Conservation (phyloP, 2,329 filamentous ascomycete genomes). For the Fusarium sp. region DNA sequence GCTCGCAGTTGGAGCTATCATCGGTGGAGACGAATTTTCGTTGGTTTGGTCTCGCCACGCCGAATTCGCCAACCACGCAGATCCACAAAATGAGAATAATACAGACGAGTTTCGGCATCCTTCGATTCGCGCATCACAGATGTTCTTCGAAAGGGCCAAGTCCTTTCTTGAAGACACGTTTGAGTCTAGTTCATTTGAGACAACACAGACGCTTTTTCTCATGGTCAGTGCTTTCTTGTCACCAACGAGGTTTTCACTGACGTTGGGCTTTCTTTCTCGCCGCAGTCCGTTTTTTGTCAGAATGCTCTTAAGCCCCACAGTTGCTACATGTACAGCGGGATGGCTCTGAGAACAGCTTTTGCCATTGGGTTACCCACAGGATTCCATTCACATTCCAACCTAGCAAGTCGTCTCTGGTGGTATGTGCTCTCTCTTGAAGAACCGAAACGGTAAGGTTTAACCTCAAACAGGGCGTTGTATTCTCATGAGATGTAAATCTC, state of each 20-base stretch:
- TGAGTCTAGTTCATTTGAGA: slow-evolving; percentile 25
- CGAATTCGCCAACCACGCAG: background rate
- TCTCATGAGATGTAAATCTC: slow-evolving; percentile 16
- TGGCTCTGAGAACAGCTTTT: slow-evolving; percentile 21
- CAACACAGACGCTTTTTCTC: slow-evolving; percentile 23
- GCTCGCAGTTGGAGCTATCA: slow-evolving; percentile 24
- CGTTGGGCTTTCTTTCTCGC: background rate
- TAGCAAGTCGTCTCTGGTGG: too few relatives aligned
- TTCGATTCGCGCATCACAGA: slow-evolving; percentile 9
- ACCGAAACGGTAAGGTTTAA: background rate
- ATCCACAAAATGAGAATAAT: slow-evolving; percentile 3
- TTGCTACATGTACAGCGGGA: slow-evolving; percentile 30
- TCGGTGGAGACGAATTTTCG: slow-evolving; percentile 6
- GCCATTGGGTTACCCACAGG: slow-evolving; percentile 22
- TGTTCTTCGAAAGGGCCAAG: slow-evolving; percentile 21
- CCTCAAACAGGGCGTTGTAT: slow-evolving; percentile 13
- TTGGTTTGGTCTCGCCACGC: slow-evolving; percentile 9
- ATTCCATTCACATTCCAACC: too few relatives aligned
- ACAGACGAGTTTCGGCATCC: background rate
- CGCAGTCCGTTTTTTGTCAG: slow-evolving; percentile 24
- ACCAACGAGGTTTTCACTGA: too few relatives aligned
- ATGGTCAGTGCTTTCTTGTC: slow-evolving; percentile 13
- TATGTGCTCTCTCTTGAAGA: too few relatives aligned
- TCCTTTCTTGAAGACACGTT: slow-evolving; percentile 14
- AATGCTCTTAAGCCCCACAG: slow-evolving; percentile 29